phyloP scores from a whole-genome alignment of 2,329 filamentous ascomycete genomes.

The Ascochyta pisi region DNA sequence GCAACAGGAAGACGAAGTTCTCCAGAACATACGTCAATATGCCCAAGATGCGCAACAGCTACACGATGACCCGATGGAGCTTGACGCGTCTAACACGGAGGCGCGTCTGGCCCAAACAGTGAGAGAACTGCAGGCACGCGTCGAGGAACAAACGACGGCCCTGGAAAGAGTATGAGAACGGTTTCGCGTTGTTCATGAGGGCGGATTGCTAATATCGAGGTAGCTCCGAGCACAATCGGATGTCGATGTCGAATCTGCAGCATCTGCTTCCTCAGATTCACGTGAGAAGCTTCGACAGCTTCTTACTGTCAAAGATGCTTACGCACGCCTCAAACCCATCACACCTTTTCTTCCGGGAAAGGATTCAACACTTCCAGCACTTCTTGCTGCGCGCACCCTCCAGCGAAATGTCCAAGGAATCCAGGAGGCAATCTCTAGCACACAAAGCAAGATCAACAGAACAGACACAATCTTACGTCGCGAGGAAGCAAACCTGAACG shows the following conservation, averaged over 20 bases:
- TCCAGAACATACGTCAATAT: conserved; percentile 43
- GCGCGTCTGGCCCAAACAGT: conserved; percentile 71
- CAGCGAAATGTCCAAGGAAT: conserved; percentile 70
- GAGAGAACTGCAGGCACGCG: conserved; percentile 66
- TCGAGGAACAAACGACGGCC: conserved; percentile 56
- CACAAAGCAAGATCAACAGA: conserved; percentile 49
- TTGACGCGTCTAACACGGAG: conserved; percentile 54
- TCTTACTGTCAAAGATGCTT: conserved; percentile 66
- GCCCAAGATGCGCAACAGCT: conserved; percentile 26
- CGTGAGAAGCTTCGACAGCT: conserved; percentile 54
- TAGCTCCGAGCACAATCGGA: conserved; percentile 53
- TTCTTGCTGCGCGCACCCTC: conserved; percentile 74
- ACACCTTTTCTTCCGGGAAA: conserved; percentile 71
- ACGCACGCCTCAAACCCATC: conserved; percentile 66
- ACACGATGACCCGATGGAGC: conserved; percentile 45
- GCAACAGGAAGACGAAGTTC: conserved; percentile 19
- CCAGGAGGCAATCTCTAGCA: conserved; percentile 62
- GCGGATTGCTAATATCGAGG: conserved; percentile 23
- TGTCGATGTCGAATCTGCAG: conserved; percentile 31
- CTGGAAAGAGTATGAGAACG: conserved; percentile 51
- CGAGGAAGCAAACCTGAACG: conserved; percentile 56
- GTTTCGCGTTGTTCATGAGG: neutral
- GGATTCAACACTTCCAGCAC: conserved; percentile 72
- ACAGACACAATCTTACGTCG: conserved; percentile 51
- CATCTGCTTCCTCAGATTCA: conserved; percentile 44